Percentiles rank a stretch among this genome's conserved stretches.
Conservation (phyloP, 1,284 basidiomycete species). For the Cutaneotrichosporon curvatum region DNA sequence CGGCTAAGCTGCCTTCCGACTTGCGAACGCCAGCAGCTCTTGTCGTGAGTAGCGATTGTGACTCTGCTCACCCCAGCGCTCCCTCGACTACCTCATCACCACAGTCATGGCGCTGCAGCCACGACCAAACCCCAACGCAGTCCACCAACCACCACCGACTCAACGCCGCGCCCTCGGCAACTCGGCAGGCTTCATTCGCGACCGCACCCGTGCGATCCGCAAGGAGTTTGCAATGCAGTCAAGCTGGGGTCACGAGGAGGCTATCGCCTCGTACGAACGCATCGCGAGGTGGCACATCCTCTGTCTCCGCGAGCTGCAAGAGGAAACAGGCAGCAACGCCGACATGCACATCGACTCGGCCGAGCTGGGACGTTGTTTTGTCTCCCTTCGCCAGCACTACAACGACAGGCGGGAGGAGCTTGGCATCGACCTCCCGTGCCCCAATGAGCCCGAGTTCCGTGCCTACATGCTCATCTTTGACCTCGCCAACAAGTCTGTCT, state of each 20-base stretch:
- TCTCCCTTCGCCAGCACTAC: constrained; percentile 87
- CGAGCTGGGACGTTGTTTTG: constrained; percentile 51
- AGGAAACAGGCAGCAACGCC: constrained; percentile 32
- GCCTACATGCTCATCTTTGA: constrained; percentile 90
- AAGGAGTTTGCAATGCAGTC: constrained; percentile 95
- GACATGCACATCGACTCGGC: constrained; percentile 44
- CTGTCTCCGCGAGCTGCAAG: constrained; percentile 65
- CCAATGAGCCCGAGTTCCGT: constrained; percentile 89
- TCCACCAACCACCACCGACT: constrained; percentile 20
- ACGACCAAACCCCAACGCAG: constrained; percentile 19
- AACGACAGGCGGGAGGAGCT: constrained; percentile 64
- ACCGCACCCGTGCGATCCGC: constrained; percentile 81
- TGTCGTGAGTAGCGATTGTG: constrained; percentile 52
- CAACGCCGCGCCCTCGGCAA: constrained; percentile 54
- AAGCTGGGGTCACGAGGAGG: constrained; percentile 59
- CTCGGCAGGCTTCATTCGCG: constrained; percentile 65
- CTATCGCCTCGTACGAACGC: constrained; percentile 85
- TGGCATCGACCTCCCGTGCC: constrained; percentile 53
- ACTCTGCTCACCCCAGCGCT: constrained; percentile 53
- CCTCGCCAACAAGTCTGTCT: constrained; percentile 72
- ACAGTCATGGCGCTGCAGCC: constrained; percentile 60
- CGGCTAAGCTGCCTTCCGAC: constrained; percentile 75
- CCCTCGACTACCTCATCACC: constrained; percentile 87
- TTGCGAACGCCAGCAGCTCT: constrained; percentile 79
- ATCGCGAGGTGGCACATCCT: constrained; percentile 92